Conservation (phyloP, 2,329 filamentous ascomycete genomes). For the Amauroascus verrucosus region DNA sequence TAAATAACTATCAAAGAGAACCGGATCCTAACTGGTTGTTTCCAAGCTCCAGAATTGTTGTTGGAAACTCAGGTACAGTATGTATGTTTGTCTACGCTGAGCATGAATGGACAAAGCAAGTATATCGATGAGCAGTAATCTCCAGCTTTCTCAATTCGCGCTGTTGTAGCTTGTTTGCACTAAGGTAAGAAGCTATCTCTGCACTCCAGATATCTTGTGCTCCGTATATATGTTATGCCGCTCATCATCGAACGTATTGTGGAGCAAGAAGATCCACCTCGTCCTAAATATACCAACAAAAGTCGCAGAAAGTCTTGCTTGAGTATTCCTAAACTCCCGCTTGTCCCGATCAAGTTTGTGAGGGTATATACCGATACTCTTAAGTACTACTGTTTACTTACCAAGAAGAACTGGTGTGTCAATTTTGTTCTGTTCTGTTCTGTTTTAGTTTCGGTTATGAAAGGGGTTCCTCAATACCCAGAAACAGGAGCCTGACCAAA, state of each 20-base stretch:
- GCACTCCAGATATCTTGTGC: neutral
- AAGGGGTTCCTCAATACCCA: neutral
- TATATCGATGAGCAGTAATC: too few relatives aligned
- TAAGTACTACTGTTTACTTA: too few relatives aligned
- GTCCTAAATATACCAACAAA: neutral
- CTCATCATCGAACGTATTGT: neutral
- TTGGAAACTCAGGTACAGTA: too few relatives aligned
- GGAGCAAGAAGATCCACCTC: neutral
- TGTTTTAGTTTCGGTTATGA: slow-evolving; percentile 1
- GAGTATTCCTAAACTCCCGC: neutral
- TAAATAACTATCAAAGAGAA: too few relatives aligned
- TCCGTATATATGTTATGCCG: neutral
- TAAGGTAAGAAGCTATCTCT: neutral
- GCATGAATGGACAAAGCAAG: too few relatives aligned
- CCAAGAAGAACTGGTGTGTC: neutral
- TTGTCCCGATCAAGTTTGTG: neutral
- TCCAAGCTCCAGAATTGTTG: too few relatives aligned
- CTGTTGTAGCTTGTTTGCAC: neutral
- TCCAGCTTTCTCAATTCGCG: too few relatives aligned
- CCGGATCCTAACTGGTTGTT: too few relatives aligned
- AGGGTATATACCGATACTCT: too few relatives aligned
- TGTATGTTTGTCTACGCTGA: too few relatives aligned
- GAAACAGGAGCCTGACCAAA: neutral
- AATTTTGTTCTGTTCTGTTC: neutral
- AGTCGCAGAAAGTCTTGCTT: neutral